These are phyloP conservation scores for Vigna reflexopilosa DNA, from an alignment of 306 rosid genomes.

Conservation along the genomic window DNA sequence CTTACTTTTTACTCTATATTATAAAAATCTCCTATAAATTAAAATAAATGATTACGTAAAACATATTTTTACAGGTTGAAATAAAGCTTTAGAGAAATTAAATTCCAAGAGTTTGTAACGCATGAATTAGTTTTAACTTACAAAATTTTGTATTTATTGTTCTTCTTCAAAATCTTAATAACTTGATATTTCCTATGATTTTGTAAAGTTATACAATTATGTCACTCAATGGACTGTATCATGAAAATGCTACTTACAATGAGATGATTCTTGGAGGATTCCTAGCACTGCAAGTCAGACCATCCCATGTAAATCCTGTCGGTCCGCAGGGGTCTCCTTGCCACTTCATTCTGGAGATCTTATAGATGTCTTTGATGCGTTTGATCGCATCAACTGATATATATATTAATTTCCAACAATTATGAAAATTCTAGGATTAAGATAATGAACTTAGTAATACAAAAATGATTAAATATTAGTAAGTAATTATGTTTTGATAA, in stretches of 20 bases:
- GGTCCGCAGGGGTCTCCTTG: conserved; percentile 21
- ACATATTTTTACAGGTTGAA: too few species aligned
- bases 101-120: too few species aligned
- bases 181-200: not conserved
- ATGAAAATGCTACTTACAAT: not conserved
- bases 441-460: not conserved
- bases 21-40: too few species aligned
- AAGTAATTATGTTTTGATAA: too few species aligned
- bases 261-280: not conserved
- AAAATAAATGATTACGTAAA: too few species aligned
- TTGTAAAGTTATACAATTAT: not conserved
- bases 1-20: too few species aligned
- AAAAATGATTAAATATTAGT: not conserved
- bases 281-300: not conserved
- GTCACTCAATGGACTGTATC: not conserved
- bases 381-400: conserved; percentile 7
- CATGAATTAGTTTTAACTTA: too few species aligned
- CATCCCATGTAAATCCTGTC: not conserved
- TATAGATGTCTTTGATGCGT: not conserved
- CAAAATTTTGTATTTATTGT: too few species aligned
- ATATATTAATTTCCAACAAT: not conserved
- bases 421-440: not conserved
- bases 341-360: not conserved
- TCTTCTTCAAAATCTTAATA: not conserved
- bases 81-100: too few species aligned